Percentiles rank a stretch among this genome's conserved stretches.
phyloP scores from a whole-genome alignment of 495 filamentous ascomycete genomes.

The Aspergillus baeticus region DNA sequence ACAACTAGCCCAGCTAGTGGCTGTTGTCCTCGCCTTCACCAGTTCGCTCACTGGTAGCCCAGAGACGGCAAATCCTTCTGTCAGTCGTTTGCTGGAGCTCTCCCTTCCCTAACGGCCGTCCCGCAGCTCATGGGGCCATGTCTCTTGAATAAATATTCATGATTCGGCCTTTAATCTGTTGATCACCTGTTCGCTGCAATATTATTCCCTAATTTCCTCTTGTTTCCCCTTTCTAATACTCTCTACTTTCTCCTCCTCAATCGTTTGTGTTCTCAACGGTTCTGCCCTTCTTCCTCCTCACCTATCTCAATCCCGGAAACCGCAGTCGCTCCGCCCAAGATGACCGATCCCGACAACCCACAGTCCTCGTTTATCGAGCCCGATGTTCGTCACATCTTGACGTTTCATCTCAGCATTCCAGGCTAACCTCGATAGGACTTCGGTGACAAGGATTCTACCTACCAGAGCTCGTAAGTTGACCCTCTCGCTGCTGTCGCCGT shows the following conservation, averaged over 20 bases:
- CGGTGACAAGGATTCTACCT: conserved; percentile 30
- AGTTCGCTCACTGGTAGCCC: too few relatives aligned
- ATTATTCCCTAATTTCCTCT: too few relatives aligned
- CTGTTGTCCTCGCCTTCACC: not conserved
- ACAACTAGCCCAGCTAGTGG: not conserved
- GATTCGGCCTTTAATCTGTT: not conserved
- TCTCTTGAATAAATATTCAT: not conserved
- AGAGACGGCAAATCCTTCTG: not conserved
- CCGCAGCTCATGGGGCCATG: conserved; percentile 14
- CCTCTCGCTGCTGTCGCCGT: not conserved
- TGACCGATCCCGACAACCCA: conserved; percentile 4
- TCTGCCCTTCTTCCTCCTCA: too few relatives aligned
- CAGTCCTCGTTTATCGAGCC: conserved; percentile 25
- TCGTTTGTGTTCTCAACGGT: too few relatives aligned
- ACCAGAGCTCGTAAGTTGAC: conserved; percentile 32
- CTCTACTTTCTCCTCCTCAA: too few relatives aligned
- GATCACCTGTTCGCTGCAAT: not conserved
- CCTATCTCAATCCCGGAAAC: too few relatives aligned
- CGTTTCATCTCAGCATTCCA: not conserved
- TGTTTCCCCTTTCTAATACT: too few relatives aligned
- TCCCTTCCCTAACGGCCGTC: conserved; percentile 19
- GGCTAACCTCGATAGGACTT: conserved; percentile 19
- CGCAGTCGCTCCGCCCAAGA: not conserved
- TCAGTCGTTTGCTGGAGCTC: not conserved
- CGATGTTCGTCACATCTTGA: conserved; percentile 30